Conservation (phyloP, 2,329 filamentous ascomycete genomes). For the Chalaropsis ovoidea region DNA sequence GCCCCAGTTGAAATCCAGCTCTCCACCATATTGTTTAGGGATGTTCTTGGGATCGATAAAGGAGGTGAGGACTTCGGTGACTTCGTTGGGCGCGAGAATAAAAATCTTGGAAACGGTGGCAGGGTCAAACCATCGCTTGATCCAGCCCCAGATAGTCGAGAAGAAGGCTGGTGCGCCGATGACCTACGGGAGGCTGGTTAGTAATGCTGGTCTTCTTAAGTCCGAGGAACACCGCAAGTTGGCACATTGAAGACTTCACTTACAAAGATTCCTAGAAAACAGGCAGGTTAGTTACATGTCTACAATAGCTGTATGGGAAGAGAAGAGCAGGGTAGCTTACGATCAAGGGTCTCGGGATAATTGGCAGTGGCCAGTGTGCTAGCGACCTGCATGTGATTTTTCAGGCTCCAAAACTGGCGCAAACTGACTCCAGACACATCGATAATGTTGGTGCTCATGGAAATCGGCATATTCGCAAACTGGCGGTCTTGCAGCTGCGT, state of each 20-base stretch:
- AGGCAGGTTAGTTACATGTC: constrained; percentile 11
- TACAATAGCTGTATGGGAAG: neutral
- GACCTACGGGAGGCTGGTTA: constrained; percentile 41
- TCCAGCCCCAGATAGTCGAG: constrained; percentile 86
- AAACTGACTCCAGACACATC: constrained; percentile 80
- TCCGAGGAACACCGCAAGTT: neutral
- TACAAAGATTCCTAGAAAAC: constrained; percentile 25
- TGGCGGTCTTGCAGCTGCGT: constrained; percentile 63
- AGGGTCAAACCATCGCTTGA: constrained; percentile 92
- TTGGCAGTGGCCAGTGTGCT: constrained; percentile 81
- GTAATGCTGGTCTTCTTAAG: constrained; percentile 10
- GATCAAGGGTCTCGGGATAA: constrained; percentile 87
- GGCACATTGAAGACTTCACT: neutral
- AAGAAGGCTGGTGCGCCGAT: constrained; percentile 87
- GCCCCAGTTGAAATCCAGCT: constrained; percentile 73
- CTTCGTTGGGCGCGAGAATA: constrained; percentile 64
- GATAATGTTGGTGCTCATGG: constrained; percentile 87
- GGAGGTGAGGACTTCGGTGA: constrained; percentile 62
- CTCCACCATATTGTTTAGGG: constrained; percentile 79
- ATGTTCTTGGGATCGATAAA: constrained; percentile 80
- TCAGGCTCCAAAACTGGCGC: constrained; percentile 93
- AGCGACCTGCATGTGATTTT: constrained; percentile 86
- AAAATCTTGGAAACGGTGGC: constrained; percentile 95
- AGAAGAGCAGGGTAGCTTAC: constrained; percentile 46
- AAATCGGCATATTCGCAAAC: constrained; percentile 71